Evolutionary conservation across 1,284 basidiomycete species (phyloP), one percentile per base, ranked within the genome.

Genomic region (Spongispora temasekensis): DNA sequence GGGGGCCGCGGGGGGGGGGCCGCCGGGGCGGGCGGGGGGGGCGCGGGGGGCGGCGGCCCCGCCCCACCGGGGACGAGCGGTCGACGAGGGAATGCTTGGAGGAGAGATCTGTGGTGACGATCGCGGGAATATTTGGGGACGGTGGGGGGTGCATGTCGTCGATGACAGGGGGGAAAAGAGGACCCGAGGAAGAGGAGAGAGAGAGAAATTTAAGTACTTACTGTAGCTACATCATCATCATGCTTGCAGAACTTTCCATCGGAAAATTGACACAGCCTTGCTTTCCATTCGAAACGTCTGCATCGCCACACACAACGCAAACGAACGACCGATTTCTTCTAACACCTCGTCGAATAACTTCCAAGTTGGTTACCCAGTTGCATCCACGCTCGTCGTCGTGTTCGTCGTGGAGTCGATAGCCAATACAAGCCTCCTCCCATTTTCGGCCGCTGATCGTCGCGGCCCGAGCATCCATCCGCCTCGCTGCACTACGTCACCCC

Each of bases 51-150:
- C 0, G n/a, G n/a, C n/a, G n/a, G n/a, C n/a, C n/a, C n/a, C n/a
- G n/a, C n/a, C n/a, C n/a, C n/a, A n/a, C n/a, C n/a, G n/a, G n/a
- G n/a, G n/a, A n/a, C n/a, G n/a, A n/a, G 6, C 62, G 44, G 23
- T 57, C 34, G 17, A 65, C 53, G 46, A 74, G 63, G n/a, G 75
- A 65, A 5, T 61, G 68, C 21, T 58, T 66, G n/a, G 72, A 76
- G 23, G 75, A 76, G 2, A 75, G 65, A 67, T 74, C 72, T 21
- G 69, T 76, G 0, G 75, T 74, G 57, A 76, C 74, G 58, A 76
- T 74, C 23, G 71, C 74, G 37, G 72, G 75, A 3, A 76, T 75
- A 58, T 61, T 72, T 2, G 55, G 25, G 6, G 61, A n/a, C 17
- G 61, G 35, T 37, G 64, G 53, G 31, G 71, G 10, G 75, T 74